Evolutionary conservation across 2,329 filamentous ascomycete species (phyloP).

Genomic region (Pseudocercospora fijiensis): DNA sequence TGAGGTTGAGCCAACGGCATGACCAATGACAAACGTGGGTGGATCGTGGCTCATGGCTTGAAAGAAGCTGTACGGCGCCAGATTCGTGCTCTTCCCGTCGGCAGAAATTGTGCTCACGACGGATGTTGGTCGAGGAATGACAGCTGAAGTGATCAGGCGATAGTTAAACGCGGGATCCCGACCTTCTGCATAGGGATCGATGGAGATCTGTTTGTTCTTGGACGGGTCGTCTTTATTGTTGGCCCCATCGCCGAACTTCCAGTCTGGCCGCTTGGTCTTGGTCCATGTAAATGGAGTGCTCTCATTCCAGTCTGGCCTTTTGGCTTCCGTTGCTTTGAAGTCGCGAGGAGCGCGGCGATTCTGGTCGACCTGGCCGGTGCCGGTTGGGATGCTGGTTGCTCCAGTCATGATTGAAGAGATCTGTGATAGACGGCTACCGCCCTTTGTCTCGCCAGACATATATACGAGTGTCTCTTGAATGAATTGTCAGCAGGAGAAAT

Average conservation of each 20-base stretch:
- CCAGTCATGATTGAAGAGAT: slow-evolving; percentile 7
- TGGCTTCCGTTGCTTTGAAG: slow-evolving; percentile 67
- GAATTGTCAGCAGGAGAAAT: background rate
- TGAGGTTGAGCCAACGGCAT: slow-evolving; percentile 14
- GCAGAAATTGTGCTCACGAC: slow-evolving; percentile 24
- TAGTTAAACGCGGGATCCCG: slow-evolving; percentile 72
- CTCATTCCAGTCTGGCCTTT: slow-evolving; percentile 61
- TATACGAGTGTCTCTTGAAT: background rate
- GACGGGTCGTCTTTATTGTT: slow-evolving; percentile 53
- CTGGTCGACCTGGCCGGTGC: slow-evolving; percentile 19
- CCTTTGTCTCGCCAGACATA: background rate
- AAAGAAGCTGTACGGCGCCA: slow-evolving; percentile 36
- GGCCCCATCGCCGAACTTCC: slow-evolving; percentile 63
- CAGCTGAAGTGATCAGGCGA: slow-evolving; percentile 77
- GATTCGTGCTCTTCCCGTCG: slow-evolving; percentile 27
- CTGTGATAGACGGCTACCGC: background rate
- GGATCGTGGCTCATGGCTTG: slow-evolving; percentile 31
- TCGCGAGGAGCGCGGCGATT: slow-evolving; percentile 65
- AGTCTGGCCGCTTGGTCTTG: slow-evolving; percentile 61
- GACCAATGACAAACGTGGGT: slow-evolving; percentile 24
- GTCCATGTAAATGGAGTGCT: slow-evolving; percentile 53
- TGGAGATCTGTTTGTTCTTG: slow-evolving; percentile 63
- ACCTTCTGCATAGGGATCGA: slow-evolving; percentile 72
- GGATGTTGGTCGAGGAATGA: slow-evolving; percentile 25
- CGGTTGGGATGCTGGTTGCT: background rate